Base-by-base conservation (phyloP, 768 basidiomycete species). In the Xerocomellus amylosporus region DNA sequence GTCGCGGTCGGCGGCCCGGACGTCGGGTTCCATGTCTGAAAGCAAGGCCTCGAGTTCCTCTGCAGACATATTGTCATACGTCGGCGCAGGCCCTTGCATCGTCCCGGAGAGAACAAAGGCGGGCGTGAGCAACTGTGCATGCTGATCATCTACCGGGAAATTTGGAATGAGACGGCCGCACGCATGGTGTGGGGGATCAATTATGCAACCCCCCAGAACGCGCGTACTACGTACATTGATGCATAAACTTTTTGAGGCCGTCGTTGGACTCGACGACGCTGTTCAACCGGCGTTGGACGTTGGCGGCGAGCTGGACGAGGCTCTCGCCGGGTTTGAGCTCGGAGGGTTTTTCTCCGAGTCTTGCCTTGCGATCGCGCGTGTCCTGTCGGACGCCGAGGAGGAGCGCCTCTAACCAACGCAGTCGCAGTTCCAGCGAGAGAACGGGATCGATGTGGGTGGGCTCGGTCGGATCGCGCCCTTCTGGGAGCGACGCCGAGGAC, bases 351-450 rank as follows among this genome's bases (percentile, higher is more conserved):
- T 72, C 55, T 52, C 64, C 58, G 14, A 14, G 14, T 67, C 75
- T 24, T 24, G 24, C 63, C 65, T 76, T 61, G 71, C 74, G 66
- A 70, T 79, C 57, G 69, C 74, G 75, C 51, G 67, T 50, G 39
- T 80, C 76, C 44, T 78, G 78, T 46, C 78, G 79, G 20, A 85
- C 78, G 38, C 90, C 91, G 38, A 84, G 68, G 3, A 92, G 72
- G 47, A 93, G 74, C 17, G 88, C 88, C 66, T 92, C 91, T 2
- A 93, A 74, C 88, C 88, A 90, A 52, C 87, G 77, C 34, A 93
- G 67, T 1, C 91, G 80, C 20, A 93, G 74, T 61, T 92, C 86
- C 12, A 93, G 73, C 3, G 91, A 86, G 14, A 89, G 74, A 0
- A 70, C 70, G 5, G 91, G 86, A 33, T 87, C 81, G 42, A 93